Conservation (phyloP, 169 alveolate species). For the Plasmodium knowlesi region DNA sequence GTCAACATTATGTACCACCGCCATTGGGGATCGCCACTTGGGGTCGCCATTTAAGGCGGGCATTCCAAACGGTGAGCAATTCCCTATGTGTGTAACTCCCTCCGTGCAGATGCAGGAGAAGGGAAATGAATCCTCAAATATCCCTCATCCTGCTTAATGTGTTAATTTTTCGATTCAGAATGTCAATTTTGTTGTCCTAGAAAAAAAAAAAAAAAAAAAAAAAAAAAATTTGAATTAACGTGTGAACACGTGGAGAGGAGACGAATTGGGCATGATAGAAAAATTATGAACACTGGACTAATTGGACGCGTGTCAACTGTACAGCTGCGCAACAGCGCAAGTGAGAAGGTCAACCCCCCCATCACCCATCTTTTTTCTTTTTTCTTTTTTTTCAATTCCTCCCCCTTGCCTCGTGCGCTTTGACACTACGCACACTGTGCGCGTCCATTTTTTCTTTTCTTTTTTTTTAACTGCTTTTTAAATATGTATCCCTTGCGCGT, state of each 20-base stretch:
- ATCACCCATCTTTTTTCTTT: too few relatives aligned
- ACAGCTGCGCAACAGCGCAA: not conserved
- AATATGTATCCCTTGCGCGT: not conserved
- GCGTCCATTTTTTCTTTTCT: not conserved
- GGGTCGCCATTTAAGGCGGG: not conserved
- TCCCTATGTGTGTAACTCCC: not conserved
- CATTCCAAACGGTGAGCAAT: not conserved
- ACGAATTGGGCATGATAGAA: not conserved
- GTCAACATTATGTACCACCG: not conserved
- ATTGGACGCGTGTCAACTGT: not conserved
- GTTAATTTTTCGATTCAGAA: constrained; percentile 49
- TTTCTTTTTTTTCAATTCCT: not conserved
- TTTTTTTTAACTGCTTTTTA: not conserved
- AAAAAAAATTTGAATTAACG: not conserved
- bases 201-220: not conserved
- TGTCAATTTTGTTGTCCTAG: constrained; percentile 58
- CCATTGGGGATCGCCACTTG: not conserved
- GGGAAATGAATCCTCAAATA: not conserved
- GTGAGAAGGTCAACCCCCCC: not conserved
- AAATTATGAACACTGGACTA: not conserved
- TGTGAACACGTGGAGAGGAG: not conserved
- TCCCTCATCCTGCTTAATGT: constrained; percentile 35
- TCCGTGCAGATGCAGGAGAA: not conserved
- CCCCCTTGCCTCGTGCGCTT: not conserved
- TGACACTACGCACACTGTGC: too few relatives aligned